Percentiles rank a stretch among this genome's conserved stretches.
phyloP scores from a whole-genome alignment of 73 alveolate genomes.

The Tetrahymena borealis region DNA sequence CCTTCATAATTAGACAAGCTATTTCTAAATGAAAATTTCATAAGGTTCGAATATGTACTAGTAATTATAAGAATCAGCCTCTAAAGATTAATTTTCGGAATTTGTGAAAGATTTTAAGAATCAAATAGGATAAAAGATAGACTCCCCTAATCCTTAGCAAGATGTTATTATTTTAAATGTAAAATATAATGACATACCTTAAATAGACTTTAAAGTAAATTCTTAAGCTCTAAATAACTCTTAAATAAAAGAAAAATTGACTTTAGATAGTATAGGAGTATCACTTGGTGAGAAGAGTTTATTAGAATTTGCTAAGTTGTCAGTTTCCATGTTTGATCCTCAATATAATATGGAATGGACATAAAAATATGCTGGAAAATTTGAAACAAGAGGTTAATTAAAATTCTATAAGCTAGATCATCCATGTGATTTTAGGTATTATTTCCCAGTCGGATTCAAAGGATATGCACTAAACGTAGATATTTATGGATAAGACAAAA shows the following conservation, averaged over 20 bases:
- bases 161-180: neutral
- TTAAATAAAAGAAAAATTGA: neutral
- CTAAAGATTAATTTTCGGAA: neutral
- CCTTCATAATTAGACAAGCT: neutral
- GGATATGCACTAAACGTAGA: neutral
- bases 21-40: neutral
- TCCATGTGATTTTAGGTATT: neutral
- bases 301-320: neutral
- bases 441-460: neutral
- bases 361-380: neutral
- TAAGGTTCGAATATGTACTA: neutral
- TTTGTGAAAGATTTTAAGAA: neutral
- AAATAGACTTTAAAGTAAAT: neutral
- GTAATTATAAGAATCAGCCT: neutral
- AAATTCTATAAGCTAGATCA: neutral
- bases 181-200: neutral
- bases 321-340: neutral
- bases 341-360: neutral
- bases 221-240: neutral
- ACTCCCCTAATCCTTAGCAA: neutral
- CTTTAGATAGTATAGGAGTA: neutral
- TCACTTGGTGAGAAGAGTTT: neutral
- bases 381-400: neutral
- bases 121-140: neutral
- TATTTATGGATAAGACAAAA: neutral